These are phyloP conservation scores for Corylus heterophylla DNA, from an alignment of 306 rosid genomes.

Conservation along the genomic window DNA sequence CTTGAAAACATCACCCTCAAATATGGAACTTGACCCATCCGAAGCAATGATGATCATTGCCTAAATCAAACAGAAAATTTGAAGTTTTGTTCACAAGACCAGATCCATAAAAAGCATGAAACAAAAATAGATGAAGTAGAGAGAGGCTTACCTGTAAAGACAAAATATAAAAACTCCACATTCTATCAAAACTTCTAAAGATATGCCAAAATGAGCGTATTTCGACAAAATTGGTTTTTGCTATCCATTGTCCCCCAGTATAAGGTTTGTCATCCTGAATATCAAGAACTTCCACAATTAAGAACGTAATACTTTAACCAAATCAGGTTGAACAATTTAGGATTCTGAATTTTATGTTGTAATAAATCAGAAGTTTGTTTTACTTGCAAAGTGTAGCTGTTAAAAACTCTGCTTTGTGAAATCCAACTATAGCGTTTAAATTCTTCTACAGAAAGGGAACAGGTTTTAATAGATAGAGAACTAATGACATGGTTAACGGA, in stretches of 20 bases:
- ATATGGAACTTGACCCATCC: slow-evolving; percentile 65
- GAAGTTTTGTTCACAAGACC: slow-evolving; percentile 25
- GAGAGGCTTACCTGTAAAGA: slow-evolving; percentile 71
- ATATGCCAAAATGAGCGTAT: slow-evolving; percentile 91
- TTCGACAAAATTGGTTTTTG: slow-evolving; percentile 87
- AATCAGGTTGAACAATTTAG: slow-evolving; percentile 4
- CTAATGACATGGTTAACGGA: background rate
- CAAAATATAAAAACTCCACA: slow-evolving; percentile 94
- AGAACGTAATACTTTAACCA: slow-evolving; percentile 20
- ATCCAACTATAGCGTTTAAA: background rate
- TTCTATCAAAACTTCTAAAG: slow-evolving; percentile 92
- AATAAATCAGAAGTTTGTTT: background rate
- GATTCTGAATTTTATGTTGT: background rate
- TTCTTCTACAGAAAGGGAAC: background rate
- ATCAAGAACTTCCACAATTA: slow-evolving; percentile 18
- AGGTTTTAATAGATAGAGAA: background rate
- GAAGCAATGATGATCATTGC: slow-evolving; percentile 95
- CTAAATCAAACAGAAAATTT: slow-evolving; percentile 45
- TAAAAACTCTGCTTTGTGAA: background rate
- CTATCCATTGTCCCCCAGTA: slow-evolving; percentile 56
- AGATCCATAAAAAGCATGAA: slow-evolving; percentile 22
- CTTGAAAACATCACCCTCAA: slow-evolving; percentile 76
- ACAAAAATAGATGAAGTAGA: slow-evolving; percentile 17
- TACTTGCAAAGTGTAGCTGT: background rate
- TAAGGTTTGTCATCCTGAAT: slow-evolving; percentile 48